phyloP scores from a whole-genome alignment of 371 early-diverging fungal species.

The Saksenaea oblongispora region DNA sequence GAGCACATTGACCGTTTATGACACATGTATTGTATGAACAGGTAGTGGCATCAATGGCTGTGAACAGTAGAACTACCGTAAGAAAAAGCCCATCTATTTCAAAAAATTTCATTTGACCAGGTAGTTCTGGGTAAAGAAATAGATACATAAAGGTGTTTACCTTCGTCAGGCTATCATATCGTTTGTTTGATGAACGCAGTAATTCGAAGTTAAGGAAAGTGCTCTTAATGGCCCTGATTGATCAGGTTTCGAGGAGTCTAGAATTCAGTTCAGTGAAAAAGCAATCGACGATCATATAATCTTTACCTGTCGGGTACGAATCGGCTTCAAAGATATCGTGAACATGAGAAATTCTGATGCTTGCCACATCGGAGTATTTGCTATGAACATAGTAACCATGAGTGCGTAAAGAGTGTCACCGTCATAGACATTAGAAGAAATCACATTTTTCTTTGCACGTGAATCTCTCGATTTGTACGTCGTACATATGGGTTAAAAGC shows the following conservation, averaged over 20 bases:
- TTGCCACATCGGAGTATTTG: background rate
- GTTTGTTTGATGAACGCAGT: background rate
- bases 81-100: too few relatives aligned
- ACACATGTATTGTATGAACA: too few relatives aligned
- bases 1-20: too few relatives aligned
- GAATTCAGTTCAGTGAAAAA: too few relatives aligned
- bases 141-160: background rate
- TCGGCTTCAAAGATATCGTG: background rate
- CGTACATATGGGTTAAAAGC: background rate
- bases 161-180: background rate
- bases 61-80: too few relatives aligned
- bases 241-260: too few relatives aligned
- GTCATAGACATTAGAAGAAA: background rate
- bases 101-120: background rate
- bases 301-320: background rate
- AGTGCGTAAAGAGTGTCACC: background rate
- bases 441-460: background rate
- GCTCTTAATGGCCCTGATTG: background rate
- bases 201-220: background rate
- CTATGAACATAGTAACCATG: background rate
- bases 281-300: background rate
- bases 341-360: background rate
- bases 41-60: background rate
- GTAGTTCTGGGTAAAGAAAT: background rate
- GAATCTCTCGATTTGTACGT: background rate